Conservation (phyloP, 257 asterid genomes). For the Scutellaria baicalensis region DNA sequence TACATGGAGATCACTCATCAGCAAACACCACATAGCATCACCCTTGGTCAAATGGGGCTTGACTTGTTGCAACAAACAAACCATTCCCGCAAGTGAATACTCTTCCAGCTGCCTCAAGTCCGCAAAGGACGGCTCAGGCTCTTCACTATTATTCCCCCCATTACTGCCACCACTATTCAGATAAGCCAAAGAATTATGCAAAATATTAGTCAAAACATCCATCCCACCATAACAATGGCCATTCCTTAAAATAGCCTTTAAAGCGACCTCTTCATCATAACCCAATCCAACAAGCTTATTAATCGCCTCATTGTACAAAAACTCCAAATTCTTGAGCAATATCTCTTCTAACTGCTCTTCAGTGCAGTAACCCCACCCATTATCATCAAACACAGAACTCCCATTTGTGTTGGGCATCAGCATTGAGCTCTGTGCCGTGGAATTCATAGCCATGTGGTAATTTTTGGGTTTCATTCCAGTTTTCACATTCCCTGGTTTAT, state of each 20-base stretch:
- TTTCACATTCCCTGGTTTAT: constrained; percentile 22
- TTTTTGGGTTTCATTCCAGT: constrained; percentile 14
- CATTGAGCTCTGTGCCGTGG: constrained; percentile 15
- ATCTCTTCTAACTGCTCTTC: constrained; percentile 72
- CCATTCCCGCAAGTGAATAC: constrained; percentile 82
- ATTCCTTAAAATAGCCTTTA: constrained; percentile 64
- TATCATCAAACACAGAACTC: constrained; percentile 36
- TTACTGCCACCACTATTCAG: constrained; percentile 33
- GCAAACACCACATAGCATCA: constrained; percentile 95
- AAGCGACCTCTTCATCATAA: constrained; percentile 61
- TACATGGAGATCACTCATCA: constrained; percentile 84
- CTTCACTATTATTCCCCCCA: constrained; percentile 25
- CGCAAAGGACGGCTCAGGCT: constrained; percentile 36
- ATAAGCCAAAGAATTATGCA: constrained; percentile 72
- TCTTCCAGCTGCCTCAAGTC: constrained; percentile 81
- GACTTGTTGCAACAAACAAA: constrained; percentile 75
- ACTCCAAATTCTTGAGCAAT: constrained; percentile 56
- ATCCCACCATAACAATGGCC: constrained; percentile 83
- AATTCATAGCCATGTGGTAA: constrained; percentile 25
- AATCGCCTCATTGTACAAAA: constrained; percentile 54
- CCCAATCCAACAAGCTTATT: constrained; percentile 56
- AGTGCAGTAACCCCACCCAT: constrained; percentile 61
- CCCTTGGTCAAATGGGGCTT: constrained; percentile 78
- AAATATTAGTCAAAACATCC: constrained; percentile 77
- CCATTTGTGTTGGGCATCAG: constrained; percentile 12